Evolutionary conservation across 129 eudicot species (phyloP), one percentile per base, ranked within the genome.

Genomic region (Artemisia tridentata): DNA sequence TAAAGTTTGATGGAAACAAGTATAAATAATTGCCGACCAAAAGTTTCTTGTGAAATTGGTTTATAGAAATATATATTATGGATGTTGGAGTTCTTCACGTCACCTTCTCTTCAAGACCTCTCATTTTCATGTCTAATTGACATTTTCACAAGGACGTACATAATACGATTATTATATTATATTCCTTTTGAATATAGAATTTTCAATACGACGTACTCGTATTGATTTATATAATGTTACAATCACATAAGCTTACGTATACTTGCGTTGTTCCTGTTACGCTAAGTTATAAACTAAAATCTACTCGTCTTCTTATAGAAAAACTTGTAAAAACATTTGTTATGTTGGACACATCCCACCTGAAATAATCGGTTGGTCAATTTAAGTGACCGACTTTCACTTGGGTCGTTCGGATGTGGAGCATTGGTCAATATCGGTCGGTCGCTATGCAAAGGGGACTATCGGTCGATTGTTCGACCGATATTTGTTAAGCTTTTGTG

Each of bases 41-140:
- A 70, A 74, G 83, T 86, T 89, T 72, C 92, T 84, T 90, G 88
- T 49, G 74, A 79, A 77, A 75, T 73, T 82, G 83, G 85, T 63
- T 67, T 38, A 66, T 52, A 69, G 67, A 67, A 77, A 81, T 47
- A 48, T 48, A 60, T 61, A 63, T 14, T 53, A 81, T 43, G 63
- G 84, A 48, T 81, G 86, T 85, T 84, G 74, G 80, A 82, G 88
- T 90, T 86, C 68, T 80, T 82, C 95, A 86, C 95, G 96, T 84
- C 93, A 84, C 84, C 85, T 78, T 60, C 69, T 72, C 73, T 63
- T 43, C 45, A 14, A 52, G 25, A 49, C 53, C 19, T 69, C 82
- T 69, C 82, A 41, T 72, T 50, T 77, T 73, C 67, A 64, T 57
- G 38, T 54, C 66, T 63, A 48, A 18, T 62, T 38, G 73, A 78